Evolutionary conservation across 2,329 filamentous ascomycete genomes (phyloP).

Genomic region (Xylariaceae sp.): DNA sequence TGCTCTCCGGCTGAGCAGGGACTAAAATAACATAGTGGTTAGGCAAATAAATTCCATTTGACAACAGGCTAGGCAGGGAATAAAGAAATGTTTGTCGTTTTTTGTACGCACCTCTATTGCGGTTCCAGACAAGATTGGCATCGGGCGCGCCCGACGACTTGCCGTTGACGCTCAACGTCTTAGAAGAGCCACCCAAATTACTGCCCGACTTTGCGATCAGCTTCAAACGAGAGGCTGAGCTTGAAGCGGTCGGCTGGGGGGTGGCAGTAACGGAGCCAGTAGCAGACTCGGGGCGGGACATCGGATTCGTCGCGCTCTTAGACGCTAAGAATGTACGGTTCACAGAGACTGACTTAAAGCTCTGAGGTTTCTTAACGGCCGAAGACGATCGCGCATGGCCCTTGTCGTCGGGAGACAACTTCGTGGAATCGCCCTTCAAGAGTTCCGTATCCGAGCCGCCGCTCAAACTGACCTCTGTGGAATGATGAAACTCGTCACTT

Average conservation of each 20-base stretch:
- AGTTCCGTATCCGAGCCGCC: constrained; percentile 74
- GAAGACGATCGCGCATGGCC: constrained; percentile 55
- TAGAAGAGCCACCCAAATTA: constrained; percentile 49
- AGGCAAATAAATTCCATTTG: background rate
- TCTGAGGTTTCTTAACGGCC: constrained; percentile 65
- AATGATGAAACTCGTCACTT: constrained; percentile 55
- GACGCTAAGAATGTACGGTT: constrained; percentile 79
- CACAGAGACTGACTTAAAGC: constrained; percentile 80
- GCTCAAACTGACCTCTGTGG: constrained; percentile 63
- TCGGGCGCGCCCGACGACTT: constrained; percentile 61
- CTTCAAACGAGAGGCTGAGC: constrained; percentile 58
- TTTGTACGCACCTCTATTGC: constrained; percentile 65
- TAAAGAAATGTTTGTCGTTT: background rate
- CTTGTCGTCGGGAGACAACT: constrained; percentile 50
- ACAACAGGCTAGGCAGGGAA: background rate
- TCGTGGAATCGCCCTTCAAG: constrained; percentile 53
- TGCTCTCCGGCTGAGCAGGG: constrained; percentile 62
- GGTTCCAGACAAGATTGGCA: constrained; percentile 77
- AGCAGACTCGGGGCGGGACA: constrained; percentile 46
- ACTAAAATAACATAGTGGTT: constrained; percentile 37
- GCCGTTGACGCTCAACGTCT: constrained; percentile 47
- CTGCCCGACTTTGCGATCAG: constrained; percentile 70
- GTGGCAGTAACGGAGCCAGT: constrained; percentile 41
- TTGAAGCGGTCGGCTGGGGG: constrained; percentile 42
- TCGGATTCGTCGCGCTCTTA: constrained; percentile 49